Percentiles rank a stretch among this genome's conserved stretches.
These are phyloP conservation scores for Xerocomellus dryophilus DNA, from an alignment of 768 basidiomycete genomes.

Conservation along the genomic window DNA sequence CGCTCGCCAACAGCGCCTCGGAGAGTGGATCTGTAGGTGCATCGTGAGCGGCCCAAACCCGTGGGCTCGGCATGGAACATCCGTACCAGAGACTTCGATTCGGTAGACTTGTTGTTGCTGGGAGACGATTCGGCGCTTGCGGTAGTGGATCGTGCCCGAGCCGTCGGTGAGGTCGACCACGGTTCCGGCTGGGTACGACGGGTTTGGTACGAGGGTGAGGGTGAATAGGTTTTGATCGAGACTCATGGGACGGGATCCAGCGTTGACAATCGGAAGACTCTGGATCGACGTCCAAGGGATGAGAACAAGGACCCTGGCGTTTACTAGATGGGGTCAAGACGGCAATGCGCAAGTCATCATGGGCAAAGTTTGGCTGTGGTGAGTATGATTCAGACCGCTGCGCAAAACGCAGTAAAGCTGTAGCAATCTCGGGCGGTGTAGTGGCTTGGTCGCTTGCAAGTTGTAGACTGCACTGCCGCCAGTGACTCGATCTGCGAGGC, in stretches of 20 bases:
- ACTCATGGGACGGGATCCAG: slow-evolving; percentile 49
- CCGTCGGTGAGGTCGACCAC: slow-evolving; percentile 71
- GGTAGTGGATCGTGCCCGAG: slow-evolving; percentile 62
- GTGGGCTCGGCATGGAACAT: neutral
- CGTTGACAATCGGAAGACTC: neutral
- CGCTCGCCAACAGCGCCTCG: slow-evolving; percentile 66
- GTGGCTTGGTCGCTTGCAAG: too few relatives aligned
- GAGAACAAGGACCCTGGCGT: neutral
- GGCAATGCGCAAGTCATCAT: neutral
- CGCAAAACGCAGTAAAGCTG: neutral
- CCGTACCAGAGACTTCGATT: slow-evolving; percentile 65
- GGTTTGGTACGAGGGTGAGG: slow-evolving; percentile 57
- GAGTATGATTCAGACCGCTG: neutral
- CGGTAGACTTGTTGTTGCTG: slow-evolving; percentile 46
- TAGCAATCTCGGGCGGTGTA: neutral
- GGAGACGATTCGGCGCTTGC: slow-evolving; percentile 59
- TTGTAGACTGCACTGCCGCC: too few relatives aligned
- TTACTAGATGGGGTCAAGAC: neutral
- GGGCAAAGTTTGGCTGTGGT: neutral
- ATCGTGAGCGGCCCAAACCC: neutral
- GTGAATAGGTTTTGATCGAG: slow-evolving; percentile 87
- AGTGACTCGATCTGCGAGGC: too few relatives aligned
- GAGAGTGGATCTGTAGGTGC: slow-evolving; percentile 65
- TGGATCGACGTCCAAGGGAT: neutral
- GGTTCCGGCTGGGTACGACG: slow-evolving; percentile 46